Percentiles rank a stretch among this genome's conserved stretches.
phyloP scores from a whole-genome alignment of 2,329 filamentous ascomycete genomes.

The Arthrocladium fulminans region DNA sequence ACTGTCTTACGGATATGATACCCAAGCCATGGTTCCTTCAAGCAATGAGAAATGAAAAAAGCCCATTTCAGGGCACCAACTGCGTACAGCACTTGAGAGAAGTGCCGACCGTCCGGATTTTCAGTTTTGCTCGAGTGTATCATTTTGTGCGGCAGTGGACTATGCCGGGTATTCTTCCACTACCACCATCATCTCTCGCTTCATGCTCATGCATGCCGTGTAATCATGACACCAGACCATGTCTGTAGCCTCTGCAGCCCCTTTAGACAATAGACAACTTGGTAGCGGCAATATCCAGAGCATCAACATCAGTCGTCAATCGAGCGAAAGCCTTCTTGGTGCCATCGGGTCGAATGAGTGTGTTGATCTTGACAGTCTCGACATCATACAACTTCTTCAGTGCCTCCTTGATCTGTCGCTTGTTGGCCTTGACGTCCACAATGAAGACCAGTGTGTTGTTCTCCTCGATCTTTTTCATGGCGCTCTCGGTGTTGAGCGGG shows the following conservation, averaged over 20 bases:
- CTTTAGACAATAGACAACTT: slow-evolving; percentile 95
- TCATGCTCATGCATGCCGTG: background rate
- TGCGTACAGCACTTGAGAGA: slow-evolving; percentile 7
- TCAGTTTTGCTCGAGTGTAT: slow-evolving; percentile 9
- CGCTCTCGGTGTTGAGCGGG: slow-evolving; percentile 98
- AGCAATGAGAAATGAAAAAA: slow-evolving; percentile 2
- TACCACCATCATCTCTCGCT: background rate
- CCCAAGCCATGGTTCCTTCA: background rate
- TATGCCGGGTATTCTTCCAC: background rate
- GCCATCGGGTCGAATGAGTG: slow-evolving; percentile 89
- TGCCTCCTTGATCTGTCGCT: slow-evolving; percentile 97
- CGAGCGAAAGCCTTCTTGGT: slow-evolving; percentile 98
- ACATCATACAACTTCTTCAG: slow-evolving; percentile 99
- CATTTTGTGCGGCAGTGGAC: background rate
- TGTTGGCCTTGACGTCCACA: slow-evolving; percentile 95
- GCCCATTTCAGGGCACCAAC: slow-evolving; percentile 6
- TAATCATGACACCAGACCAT: background rate
- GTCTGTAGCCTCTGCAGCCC: background rate
- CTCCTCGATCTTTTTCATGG: slow-evolving; percentile 99
- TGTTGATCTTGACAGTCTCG: slow-evolving; percentile 98
- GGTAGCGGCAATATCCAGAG: slow-evolving; percentile 97
- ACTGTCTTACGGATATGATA: slow-evolving; percentile 6
- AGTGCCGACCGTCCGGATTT: slow-evolving; percentile 10
- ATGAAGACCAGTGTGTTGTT: slow-evolving; percentile 99
- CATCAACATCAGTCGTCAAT: slow-evolving; percentile 92